Percentiles rank a stretch among this genome's conserved stretches.
These are phyloP conservation scores for Podospora conica DNA, from an alignment of 495 filamentous ascomycete species.

Conservation along the genomic window DNA sequence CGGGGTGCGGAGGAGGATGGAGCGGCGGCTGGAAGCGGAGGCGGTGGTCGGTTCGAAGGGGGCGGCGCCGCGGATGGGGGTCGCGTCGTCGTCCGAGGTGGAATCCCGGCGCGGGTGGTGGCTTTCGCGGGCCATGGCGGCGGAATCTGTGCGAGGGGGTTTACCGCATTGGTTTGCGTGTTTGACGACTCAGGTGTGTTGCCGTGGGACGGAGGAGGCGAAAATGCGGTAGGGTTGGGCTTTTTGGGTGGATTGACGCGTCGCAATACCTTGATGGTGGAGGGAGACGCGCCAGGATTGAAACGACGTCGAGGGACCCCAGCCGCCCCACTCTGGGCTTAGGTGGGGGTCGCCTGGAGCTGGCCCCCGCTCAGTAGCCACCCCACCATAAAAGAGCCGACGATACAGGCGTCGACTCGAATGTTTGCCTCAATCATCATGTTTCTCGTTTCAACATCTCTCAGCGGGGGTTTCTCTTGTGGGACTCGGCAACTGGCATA, in stretches of 20 bases:
- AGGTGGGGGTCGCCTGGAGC: background rate
- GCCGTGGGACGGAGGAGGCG: background rate
- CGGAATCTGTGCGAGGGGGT: background rate
- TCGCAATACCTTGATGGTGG: background rate
- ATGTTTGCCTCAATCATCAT: background rate
- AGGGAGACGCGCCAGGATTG: slow-evolving; percentile 1
- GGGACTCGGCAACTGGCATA: background rate
- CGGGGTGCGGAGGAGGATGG: slow-evolving; percentile 21
- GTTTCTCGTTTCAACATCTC: background rate
- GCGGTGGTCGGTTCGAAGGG: slow-evolving; percentile 25
- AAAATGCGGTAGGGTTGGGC: background rate
- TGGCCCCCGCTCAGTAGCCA: background rate
- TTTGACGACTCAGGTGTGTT: background rate
- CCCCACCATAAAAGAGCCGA: background rate
- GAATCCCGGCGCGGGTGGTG: slow-evolving; percentile 9
- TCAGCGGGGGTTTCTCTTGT: background rate
- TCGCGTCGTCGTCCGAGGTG: slow-evolving; percentile 7
- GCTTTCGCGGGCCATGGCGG: slow-evolving; percentile 25
- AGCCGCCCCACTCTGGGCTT: background rate
- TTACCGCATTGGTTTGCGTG: background rate
- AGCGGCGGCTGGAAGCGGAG: slow-evolving; percentile 16
- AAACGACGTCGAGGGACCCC: background rate
- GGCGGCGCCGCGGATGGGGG: slow-evolving; percentile 29
- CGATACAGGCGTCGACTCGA: background rate
- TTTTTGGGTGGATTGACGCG: slow-evolving; percentile 3